Base-by-base conservation (phyloP, 2,329 filamentous ascomycete species). In the Mycosphaerella sp. region DNA sequence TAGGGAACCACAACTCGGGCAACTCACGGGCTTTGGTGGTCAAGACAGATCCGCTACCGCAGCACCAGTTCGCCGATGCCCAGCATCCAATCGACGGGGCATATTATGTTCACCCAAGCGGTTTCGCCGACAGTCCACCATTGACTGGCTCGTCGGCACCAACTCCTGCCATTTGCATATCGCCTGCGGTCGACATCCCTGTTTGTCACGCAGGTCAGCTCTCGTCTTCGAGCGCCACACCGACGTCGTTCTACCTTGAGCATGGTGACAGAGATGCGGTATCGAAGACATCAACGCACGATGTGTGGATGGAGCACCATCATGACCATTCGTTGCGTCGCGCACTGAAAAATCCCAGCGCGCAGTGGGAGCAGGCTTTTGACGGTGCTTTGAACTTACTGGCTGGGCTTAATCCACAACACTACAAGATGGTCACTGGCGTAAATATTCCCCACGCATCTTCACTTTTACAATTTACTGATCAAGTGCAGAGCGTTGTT, bases 351-450 rank as follows among this genome's bases (percentile, higher is more conserved):
- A 56, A 62, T 42, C 50, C 46, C 7, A 45, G 39, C 10, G 53
- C 56, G 51, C 42, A 57, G 3, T 63, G 64, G 50, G 49, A 58
- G 17, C 61, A 64, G 41, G 55, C 59, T 6, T 64, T 56, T 41
- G 23, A 51, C 1, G 64, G 62, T 29, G 60, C 63, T 1, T 31
- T 57, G 36, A 51, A 54, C 7, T 47, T 59, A 10, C 51, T 66
- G 26, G 54, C 53, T 9, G 47, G 50, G n/a, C 48, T 66, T 9
- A 67, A 67, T 50, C 62, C 65, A n/a, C 62, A 66, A 21, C 44
- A 59, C 23, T 66, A 61, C 43, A 47, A 55, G 48, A 58, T 66
- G 58, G 54, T 57, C 17, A 55, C 53, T 32, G 62, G 63, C 32
- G 65, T 67, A 57, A 57, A 59, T 62, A 17, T 51, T 45, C 17